phyloP scores from a whole-genome alignment of 1,139 yeast species.

The Protomyces gravidus region DNA sequence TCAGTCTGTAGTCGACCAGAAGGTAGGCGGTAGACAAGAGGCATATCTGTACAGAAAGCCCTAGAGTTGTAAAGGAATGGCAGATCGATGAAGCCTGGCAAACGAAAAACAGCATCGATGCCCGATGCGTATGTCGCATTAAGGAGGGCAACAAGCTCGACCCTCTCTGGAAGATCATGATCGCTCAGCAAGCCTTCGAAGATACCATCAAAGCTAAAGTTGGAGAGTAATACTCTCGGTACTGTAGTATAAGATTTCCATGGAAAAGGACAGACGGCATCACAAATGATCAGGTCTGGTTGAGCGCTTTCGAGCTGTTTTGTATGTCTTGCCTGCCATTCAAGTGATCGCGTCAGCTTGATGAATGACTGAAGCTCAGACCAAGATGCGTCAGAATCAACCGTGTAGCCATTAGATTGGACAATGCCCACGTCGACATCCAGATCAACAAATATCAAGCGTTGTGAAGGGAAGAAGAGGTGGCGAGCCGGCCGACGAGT shows the following conservation, averaged over 20 bases:
- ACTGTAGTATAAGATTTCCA: not conserved
- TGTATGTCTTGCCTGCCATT: not conserved
- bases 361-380: not conserved
- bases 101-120: not conserved
- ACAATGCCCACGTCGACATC: constrained; percentile 7
- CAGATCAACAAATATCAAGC: constrained; percentile 3
- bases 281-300: constrained; percentile 1
- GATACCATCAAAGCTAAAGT: constrained; percentile 18
- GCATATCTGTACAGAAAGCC: not conserved
- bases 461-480: constrained; percentile 7
- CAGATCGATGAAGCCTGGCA: constrained; percentile 21
- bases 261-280: constrained; percentile 13
- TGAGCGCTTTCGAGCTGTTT: not conserved
- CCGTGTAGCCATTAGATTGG: constrained; percentile 14
- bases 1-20: not conserved
- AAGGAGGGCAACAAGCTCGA: not conserved
- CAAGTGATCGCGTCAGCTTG: not conserved
- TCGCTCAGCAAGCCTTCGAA: constrained; percentile 1
- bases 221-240: not conserved
- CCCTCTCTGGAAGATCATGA: not conserved
- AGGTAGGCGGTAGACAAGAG: constrained; percentile 14
- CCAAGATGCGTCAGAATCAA: constrained; percentile 3
- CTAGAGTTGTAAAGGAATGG: constrained; percentile 5
- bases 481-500: constrained; percentile 10
- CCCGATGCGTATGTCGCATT: not conserved